Base-by-base conservation (phyloP, 2,329 filamentous ascomycete genomes). In the Aspergillus quadricinctus region DNA sequence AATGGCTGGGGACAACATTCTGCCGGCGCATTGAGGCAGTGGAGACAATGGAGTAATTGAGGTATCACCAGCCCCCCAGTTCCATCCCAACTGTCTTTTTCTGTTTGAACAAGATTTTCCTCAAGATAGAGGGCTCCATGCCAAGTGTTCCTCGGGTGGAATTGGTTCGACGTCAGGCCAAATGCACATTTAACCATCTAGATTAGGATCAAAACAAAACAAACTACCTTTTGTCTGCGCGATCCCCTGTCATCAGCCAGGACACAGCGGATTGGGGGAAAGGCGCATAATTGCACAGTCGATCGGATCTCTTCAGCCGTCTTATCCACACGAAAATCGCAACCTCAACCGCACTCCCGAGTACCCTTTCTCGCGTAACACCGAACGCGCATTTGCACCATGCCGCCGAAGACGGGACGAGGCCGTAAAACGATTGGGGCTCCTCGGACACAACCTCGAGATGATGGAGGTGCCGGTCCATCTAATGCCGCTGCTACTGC, bases 381-480 rank as follows among this genome's bases (percentile, higher is more conserved):
- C 43, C 21, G 43, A 46, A 21, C 19, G 23, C 45, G 29, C 48
- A 37, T 50, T 27, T 27, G 43, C 53, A 61, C 50, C 52, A 72
- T 73, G 68, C 67, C 66, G 23, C 69, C 67, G 8, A 73, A 72
- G 55, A 61, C 60, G 37, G 65, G 63, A 27, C 54, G 58, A 59
- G 55, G 60, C 41, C 57, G 55, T 50, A 60, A 62, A 54, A 35
- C 57, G 43, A 40, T 41, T 40, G 53, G 56, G 23, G 57, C 49
- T 2, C 52, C 58, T 9, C 49, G 58, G 48, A 28, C 57, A 43
- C 46, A 53, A 27, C 35, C 54, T 14, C 50, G 48, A 28, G 25
- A n/a, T 21, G 52, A 29, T 40, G 54, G 50, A 23, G 48, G 40
- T 23, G 55, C 60, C 41, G 60, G 57, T 3, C 56, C 67, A 25